These are phyloP conservation scores for Cutaneotrichosporon curvatum DNA, from an alignment of 1,284 basidiomycete species.

Conservation along the genomic window DNA sequence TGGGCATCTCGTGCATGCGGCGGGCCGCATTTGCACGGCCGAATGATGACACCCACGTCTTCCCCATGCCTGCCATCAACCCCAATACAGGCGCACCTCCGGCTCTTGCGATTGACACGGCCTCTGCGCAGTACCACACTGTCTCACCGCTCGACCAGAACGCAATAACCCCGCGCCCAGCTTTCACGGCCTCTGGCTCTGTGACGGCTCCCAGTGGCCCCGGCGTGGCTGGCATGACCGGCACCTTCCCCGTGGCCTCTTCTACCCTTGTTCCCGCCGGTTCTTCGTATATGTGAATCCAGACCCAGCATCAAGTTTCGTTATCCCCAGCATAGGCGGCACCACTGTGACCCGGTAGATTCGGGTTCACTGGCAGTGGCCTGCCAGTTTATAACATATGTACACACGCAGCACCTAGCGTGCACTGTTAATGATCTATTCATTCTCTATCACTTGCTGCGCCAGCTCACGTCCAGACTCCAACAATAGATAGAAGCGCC, in stretches of 20 bases:
- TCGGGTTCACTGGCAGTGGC: too few relatives aligned
- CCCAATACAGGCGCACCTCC: neutral
- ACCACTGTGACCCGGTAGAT: too few relatives aligned
- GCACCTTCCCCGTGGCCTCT: neutral
- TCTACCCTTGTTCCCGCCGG: too few relatives aligned
- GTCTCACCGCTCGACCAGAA: constrained; percentile 10
- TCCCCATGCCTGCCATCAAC: neutral
- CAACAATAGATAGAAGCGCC: too few relatives aligned
- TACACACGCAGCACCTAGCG: too few relatives aligned
- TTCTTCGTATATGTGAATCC: too few relatives aligned
- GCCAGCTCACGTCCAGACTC: too few relatives aligned
- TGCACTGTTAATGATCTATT: too few relatives aligned
- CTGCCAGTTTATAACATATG: too few relatives aligned
- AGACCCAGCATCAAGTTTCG: too few relatives aligned
- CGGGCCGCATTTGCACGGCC: constrained; percentile 21
- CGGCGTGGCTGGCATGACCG: constrained; percentile 28
- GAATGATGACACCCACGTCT: neutral
- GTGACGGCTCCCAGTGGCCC: constrained; percentile 9
- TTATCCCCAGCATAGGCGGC: too few relatives aligned
- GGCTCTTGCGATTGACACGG: constrained; percentile 16
- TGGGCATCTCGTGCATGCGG: constrained; percentile 27
- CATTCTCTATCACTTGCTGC: too few relatives aligned
- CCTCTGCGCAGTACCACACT: constrained; percentile 10
- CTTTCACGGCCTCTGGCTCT: constrained; percentile 11
- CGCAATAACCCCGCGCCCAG: constrained; percentile 16